phyloP scores from a whole-genome alignment of 2,329 filamentous ascomycete genomes.

The Fusarium miscanthi region DNA sequence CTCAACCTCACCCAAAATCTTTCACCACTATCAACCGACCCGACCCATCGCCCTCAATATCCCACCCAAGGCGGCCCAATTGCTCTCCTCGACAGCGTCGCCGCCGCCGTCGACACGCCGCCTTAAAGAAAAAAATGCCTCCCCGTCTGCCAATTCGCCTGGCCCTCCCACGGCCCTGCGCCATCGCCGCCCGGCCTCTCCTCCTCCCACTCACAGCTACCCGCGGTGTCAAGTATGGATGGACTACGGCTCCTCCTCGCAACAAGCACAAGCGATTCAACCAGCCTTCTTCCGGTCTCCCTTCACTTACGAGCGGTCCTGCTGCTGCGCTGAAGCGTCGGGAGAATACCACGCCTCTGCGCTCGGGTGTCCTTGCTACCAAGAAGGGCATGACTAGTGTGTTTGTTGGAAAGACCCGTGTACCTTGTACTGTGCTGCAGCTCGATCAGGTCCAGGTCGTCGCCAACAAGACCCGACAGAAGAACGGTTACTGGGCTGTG shows the following conservation, averaged over 20 bases:
- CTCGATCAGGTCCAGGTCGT: constrained; percentile 92
- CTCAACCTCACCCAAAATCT: constrained; percentile 40
- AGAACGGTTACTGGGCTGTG: constrained; percentile 93
- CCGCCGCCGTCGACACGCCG: constrained; percentile 10
- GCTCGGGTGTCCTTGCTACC: constrained; percentile 84
- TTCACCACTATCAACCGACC: constrained; percentile 35
- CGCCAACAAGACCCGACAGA: constrained; percentile 81
- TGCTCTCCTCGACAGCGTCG: constrained; percentile 19
- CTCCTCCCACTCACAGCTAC: constrained; percentile 59
- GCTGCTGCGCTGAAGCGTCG: constrained; percentile 70
- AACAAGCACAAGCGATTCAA: constrained; percentile 70
- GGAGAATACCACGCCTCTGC: constrained; percentile 69
- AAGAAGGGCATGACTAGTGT: constrained; percentile 98
- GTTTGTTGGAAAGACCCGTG: constrained; percentile 82
- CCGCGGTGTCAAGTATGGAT: constrained; percentile 69
- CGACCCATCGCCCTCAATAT: constrained; percentile 9
- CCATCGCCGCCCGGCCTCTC: constrained; percentile 50
- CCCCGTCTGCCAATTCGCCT: constrained; percentile 58
- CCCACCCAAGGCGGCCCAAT: constrained; percentile 32
- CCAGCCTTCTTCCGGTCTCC: constrained; percentile 66
- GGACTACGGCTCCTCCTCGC: constrained; percentile 66
- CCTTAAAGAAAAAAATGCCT: constrained; percentile 54
- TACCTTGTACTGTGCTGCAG: constrained; percentile 91
- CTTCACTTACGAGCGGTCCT: constrained; percentile 66
- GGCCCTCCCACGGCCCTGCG: constrained; percentile 55